A percentile compares a stretch with the other conserved stretches of the same genome.
phyloP scores from a whole-genome alignment of 208 protist genomes.

The Acanthamoeba castellanii region DNA sequence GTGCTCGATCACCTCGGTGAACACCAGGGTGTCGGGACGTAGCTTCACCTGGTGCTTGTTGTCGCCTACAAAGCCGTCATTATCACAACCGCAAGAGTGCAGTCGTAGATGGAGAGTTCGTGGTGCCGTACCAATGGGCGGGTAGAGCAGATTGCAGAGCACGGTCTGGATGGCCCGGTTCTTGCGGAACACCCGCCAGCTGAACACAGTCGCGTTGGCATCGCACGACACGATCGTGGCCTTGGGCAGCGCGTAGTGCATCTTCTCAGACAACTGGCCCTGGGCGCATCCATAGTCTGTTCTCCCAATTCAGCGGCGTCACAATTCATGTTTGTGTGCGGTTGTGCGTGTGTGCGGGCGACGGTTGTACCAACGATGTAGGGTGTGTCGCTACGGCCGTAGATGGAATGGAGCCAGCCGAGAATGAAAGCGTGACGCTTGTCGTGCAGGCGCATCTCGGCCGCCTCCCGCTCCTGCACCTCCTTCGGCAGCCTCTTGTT shows the following conservation, averaged over 20 bases:
- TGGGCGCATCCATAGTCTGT: slow-evolving; percentile 25
- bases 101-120: too few species aligned
- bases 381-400: not conserved
- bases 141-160: not conserved
- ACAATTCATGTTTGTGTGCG: not conserved
- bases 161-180: slow-evolving; percentile 24
- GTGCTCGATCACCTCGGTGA: slow-evolving; percentile 42
- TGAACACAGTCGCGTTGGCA: slow-evolving; percentile 7
- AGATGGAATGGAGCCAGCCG: slow-evolving; percentile 6
- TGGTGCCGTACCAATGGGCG: not conserved
- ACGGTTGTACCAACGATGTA: not conserved
- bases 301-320: too few species aligned
- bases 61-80: not conserved
- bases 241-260: slow-evolving; percentile 22
- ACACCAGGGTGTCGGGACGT: not conserved
- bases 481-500: not conserved
- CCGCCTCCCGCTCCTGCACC: not conserved
- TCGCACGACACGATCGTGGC: slow-evolving; percentile 5
- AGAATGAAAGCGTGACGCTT: slow-evolving; percentile 30
- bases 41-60: slow-evolving; percentile 9
- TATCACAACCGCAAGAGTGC: not conserved
- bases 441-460: slow-evolving; percentile 4
- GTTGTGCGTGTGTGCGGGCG: too few species aligned
- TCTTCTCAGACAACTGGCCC: slow-evolving; percentile 29
- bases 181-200: slow-evolving; percentile 22